A percentile compares a stretch with the other conserved stretches of the same genome.
phyloP scores from a whole-genome alignment of 495 filamentous ascomycete genomes.

The Trichoderma gamsii region DNA sequence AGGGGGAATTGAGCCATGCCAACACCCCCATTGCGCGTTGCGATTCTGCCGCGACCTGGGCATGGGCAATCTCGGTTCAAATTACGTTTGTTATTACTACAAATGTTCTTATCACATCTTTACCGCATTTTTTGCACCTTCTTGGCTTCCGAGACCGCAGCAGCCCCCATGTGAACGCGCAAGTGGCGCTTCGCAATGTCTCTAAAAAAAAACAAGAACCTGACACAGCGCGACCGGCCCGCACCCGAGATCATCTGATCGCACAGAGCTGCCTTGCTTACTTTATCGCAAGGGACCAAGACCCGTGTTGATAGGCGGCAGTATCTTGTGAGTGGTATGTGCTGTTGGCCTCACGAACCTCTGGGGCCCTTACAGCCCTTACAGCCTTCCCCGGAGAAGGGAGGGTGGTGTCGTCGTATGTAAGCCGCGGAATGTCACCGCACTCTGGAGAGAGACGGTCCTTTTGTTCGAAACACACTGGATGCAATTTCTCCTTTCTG shows the following conservation, averaged over 20 bases:
- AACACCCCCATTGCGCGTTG: background rate
- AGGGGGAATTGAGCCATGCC: background rate
- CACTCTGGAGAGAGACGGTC: background rate
- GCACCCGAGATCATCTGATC: conserved; percentile 8
- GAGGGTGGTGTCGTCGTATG: background rate
- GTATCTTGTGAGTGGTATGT: too few species aligned
- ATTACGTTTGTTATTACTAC: background rate
- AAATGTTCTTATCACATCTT: background rate
- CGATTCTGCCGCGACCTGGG: background rate
- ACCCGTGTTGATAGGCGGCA: background rate
- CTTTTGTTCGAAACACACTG: background rate
- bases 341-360: background rate
- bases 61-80: background rate
- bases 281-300: background rate
- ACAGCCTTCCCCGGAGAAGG: background rate
- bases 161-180: background rate
- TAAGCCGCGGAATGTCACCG: background rate
- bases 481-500: background rate
- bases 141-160: background rate
- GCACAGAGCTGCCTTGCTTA: background rate
- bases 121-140: too few species aligned
- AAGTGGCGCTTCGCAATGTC: conserved; percentile 6
- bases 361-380: background rate
- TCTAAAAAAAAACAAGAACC: background rate
- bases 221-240: conserved; percentile 11